These are phyloP conservation scores for Rhizopogon vesiculosus DNA, from an alignment of 768 basidiomycete species.

Conservation along the genomic window DNA sequence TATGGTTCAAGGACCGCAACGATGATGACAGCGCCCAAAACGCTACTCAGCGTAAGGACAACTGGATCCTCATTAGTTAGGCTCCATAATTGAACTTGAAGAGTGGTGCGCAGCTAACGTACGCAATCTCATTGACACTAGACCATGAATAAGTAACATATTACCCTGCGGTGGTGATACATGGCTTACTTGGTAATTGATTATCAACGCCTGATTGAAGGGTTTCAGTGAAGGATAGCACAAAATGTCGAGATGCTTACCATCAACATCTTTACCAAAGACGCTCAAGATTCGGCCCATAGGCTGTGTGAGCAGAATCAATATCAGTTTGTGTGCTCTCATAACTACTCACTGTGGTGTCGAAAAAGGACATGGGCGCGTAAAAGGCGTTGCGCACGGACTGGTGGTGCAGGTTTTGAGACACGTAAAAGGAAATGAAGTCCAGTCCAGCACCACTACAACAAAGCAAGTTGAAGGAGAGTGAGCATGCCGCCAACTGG, in stretches of 20 bases:
- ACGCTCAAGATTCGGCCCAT: slow-evolving; percentile 57
- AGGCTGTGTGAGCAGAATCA: slow-evolving; percentile 31
- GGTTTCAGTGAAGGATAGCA: background rate
- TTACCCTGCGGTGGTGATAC: background rate
- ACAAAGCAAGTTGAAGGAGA: background rate
- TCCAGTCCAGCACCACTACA: slow-evolving; percentile 50
- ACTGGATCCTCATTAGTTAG: slow-evolving; percentile 28
- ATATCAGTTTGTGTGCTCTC: background rate
- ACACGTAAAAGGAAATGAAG: slow-evolving; percentile 53
- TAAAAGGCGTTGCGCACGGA: slow-evolving; percentile 55
- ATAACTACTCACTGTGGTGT: slow-evolving; percentile 46
- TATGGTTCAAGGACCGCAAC: slow-evolving; percentile 57
- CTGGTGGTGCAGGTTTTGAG: slow-evolving; percentile 55
- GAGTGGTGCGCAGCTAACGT: background rate
- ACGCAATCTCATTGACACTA: slow-evolving; percentile 58
- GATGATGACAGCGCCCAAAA: slow-evolving; percentile 49
- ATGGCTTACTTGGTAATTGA: slow-evolving; percentile 43
- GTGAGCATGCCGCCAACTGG: background rate
- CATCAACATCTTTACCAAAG: slow-evolving; percentile 65
- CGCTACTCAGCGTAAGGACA: slow-evolving; percentile 43
- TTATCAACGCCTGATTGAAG: slow-evolving; percentile 41
- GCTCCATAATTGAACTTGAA: background rate
- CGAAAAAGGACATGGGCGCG: slow-evolving; percentile 78
- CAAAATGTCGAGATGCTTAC: slow-evolving; percentile 22
- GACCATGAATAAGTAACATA: background rate